A percentile compares a stretch with the other conserved stretches of the same genome.
Conservation (phyloP, 1,284 basidiomycete species). For the Filobasidium uniguttulatum region DNA sequence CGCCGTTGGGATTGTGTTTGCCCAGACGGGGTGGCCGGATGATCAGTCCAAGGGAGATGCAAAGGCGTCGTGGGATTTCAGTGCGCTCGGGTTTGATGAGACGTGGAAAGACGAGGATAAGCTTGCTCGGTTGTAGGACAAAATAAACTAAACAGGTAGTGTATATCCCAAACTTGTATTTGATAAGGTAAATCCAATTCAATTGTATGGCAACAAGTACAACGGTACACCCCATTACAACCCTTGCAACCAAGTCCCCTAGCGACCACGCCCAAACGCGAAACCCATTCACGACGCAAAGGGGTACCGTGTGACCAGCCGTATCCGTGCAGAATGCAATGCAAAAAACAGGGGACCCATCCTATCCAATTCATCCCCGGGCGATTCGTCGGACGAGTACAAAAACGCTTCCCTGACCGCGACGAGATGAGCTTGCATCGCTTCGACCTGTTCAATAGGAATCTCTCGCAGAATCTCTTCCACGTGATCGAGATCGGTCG, state of each 20-base stretch:
- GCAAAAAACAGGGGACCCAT: slow-evolving; percentile 38
- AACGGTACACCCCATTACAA: too few relatives aligned
- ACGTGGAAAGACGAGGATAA: slow-evolving; percentile 42
- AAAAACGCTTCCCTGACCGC: slow-evolving; percentile 39
- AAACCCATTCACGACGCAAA: too few relatives aligned
- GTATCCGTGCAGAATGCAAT: slow-evolving; percentile 35
- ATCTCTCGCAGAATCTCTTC: slow-evolving; percentile 35
- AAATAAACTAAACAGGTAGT: too few relatives aligned
- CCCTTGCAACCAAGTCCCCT: too few relatives aligned
- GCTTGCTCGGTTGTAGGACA: too few relatives aligned
- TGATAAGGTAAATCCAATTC: background rate
- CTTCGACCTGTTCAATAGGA: slow-evolving; percentile 30
- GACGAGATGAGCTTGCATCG: slow-evolving; percentile 37
- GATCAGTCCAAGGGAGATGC: slow-evolving; percentile 44
- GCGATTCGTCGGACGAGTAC: slow-evolving; percentile 32
- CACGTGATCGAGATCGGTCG: slow-evolving; percentile 37
- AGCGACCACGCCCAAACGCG: too few relatives aligned
- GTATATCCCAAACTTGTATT: too few relatives aligned
- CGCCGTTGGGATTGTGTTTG: slow-evolving; percentile 49
- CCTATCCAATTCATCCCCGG: slow-evolving; percentile 29
- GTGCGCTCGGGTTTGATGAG: slow-evolving; percentile 53
- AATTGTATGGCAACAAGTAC: too few relatives aligned
- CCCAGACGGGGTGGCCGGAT: slow-evolving; percentile 49
- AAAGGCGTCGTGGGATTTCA: slow-evolving; percentile 44
- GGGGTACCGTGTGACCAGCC: slow-evolving; percentile 34